Percentiles rank a stretch among this genome's conserved stretches.
Evolutionary conservation across 1,284 basidiomycete genomes (phyloP).

Genomic region (Ustilago shanxiensis): DNA sequence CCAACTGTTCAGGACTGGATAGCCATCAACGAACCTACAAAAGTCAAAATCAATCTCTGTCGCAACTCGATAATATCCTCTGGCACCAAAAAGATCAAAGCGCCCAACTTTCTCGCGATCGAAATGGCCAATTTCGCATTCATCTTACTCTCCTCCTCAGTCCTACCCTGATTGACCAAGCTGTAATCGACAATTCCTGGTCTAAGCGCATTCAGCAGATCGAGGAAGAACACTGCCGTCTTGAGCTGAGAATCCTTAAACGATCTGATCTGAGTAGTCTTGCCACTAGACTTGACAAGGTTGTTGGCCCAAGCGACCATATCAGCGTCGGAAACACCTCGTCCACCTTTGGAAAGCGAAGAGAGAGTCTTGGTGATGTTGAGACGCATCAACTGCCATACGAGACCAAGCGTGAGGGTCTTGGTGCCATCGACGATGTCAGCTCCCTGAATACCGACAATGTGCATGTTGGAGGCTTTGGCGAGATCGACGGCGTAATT

Average conservation of each 20-base stretch:
- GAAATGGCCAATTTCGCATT: slow-evolving; percentile 93
- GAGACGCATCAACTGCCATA: slow-evolving; percentile 96
- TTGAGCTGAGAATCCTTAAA: slow-evolving; percentile 95
- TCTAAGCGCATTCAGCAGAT: slow-evolving; percentile 88
- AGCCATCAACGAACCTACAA: slow-evolving; percentile 73
- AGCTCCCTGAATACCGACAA: slow-evolving; percentile 96
- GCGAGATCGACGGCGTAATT: slow-evolving; percentile 95
- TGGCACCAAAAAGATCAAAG: slow-evolving; percentile 95
- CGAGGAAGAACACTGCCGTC: slow-evolving; percentile 92
- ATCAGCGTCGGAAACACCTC: slow-evolving; percentile 87
- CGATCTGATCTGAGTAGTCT: slow-evolving; percentile 80
- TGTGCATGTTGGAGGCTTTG: slow-evolving; percentile 90
- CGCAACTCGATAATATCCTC: slow-evolving; percentile 76
- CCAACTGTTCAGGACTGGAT: slow-evolving; percentile 39
- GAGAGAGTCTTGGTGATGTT: slow-evolving; percentile 93
- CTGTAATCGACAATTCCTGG: slow-evolving; percentile 95
- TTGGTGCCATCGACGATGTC: slow-evolving; percentile 93
- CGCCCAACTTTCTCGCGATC: slow-evolving; percentile 96
- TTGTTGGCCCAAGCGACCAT: slow-evolving; percentile 97
- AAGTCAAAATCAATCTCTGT: slow-evolving; percentile 73
- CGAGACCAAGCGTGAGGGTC: slow-evolving; percentile 92
- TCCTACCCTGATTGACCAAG: slow-evolving; percentile 79
- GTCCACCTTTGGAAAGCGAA: slow-evolving; percentile 79
- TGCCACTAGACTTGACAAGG: slow-evolving; percentile 82
- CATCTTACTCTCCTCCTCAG: slow-evolving; percentile 88